A percentile compares a stretch with the other conserved stretches of the same genome.
These are phyloP conservation scores for Borovskyia barvae DNA, from an alignment of 208 protist genomes.

Conservation along the genomic window DNA sequence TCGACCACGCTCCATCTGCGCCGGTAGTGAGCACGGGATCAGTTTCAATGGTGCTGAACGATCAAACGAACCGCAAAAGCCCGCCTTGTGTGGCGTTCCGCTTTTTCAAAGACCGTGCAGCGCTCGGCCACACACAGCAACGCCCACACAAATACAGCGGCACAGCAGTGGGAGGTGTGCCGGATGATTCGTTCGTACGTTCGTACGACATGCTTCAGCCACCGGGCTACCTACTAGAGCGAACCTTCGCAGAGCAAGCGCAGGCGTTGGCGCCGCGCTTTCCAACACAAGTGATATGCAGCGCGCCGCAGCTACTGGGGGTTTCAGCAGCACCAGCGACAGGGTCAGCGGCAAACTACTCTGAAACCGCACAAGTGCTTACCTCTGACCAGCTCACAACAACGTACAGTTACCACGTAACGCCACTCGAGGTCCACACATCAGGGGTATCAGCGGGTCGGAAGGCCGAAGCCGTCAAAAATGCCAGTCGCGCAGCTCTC, in stretches of 20 bases:
- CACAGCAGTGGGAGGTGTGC: neutral
- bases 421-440: slow-evolving; percentile 1
- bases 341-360: neutral
- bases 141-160: neutral
- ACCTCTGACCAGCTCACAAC: slow-evolving; percentile 6
- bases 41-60: slow-evolving; percentile 91
- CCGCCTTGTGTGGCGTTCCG: slow-evolving; percentile 85
- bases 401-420: slow-evolving; percentile 15
- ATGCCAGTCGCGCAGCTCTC: neutral
- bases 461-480: neutral
- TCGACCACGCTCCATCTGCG: neutral
- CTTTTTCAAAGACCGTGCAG: slow-evolving; percentile 25
- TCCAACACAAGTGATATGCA: slow-evolving; percentile 66
- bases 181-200: neutral
- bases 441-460: neutral
- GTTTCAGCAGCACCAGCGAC: neutral
- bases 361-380: neutral
- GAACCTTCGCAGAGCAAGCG: slow-evolving; percentile 87
- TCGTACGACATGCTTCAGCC: neutral
- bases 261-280: slow-evolving; percentile 75
- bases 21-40: neutral
- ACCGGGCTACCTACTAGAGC: slow-evolving; percentile 50
- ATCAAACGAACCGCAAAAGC: slow-evolving; percentile 92
- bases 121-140: neutral
- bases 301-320: slow-evolving; percentile 47